Conservation (phyloP, 148 eudicot species). For the Heliamphora exappendiculata region DNA sequence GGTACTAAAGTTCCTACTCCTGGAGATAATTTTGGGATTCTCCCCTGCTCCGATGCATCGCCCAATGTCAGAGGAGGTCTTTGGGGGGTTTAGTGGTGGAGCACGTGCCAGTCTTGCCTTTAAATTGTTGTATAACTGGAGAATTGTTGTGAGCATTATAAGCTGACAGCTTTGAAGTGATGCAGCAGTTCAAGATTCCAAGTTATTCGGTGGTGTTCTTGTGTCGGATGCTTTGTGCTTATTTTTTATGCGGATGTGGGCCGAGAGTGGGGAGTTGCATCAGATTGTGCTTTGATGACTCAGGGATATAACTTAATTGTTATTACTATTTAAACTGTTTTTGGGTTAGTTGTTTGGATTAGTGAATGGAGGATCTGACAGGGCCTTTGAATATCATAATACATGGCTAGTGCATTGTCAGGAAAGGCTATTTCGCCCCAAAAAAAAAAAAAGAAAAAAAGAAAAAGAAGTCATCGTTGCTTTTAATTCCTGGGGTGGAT, state of each 20-base stretch:
- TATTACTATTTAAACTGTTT: neutral
- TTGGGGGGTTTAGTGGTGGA: neutral
- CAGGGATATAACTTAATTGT: neutral
- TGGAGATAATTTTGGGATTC: neutral
- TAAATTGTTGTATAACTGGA: neutral
- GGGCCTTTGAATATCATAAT: neutral
- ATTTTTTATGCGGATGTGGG: no score
- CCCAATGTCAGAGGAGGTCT: neutral
- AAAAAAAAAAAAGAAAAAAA: no score
- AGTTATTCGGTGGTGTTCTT: neutral
- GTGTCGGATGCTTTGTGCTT: neutral
- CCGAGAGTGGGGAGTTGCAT: neutral
- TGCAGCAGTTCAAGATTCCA: neutral
- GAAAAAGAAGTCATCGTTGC: no score
- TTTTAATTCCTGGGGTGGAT: no score
- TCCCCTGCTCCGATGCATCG: neutral
- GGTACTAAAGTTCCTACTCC: slow-evolving; percentile 5
- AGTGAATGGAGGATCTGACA: neutral
- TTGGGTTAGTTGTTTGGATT: neutral
- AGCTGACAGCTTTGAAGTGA: neutral
- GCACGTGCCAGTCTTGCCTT: neutral
- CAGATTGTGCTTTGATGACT: neutral
- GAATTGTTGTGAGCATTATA: slow-evolving; percentile 6
- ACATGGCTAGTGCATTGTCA: neutral
- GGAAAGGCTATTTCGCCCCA: no score